A percentile compares a stretch with the other conserved stretches of the same genome.
Conservation (phyloP, 805 yeast species). For the Candida sanyiensis region DNA sequence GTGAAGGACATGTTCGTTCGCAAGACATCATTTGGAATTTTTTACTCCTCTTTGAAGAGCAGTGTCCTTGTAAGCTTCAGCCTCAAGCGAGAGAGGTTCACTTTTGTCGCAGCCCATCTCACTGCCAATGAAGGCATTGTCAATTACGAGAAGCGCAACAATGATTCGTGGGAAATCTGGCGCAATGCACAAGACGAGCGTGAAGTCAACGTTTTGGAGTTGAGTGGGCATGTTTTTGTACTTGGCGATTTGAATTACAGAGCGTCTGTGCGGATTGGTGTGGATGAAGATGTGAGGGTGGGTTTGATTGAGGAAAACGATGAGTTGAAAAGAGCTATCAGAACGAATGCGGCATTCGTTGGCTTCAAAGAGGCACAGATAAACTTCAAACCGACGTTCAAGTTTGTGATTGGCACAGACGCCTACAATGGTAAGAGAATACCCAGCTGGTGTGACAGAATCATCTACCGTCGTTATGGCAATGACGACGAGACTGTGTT, state of each 20-base stretch:
- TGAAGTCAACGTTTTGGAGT: conserved; percentile 41
- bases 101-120: conserved; percentile 68
- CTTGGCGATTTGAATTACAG: conserved; percentile 88
- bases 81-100: conserved; percentile 30
- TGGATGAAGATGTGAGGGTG: conserved; percentile 12
- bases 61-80: conserved; percentile 57
- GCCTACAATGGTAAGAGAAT: conserved; percentile 51
- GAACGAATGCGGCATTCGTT: conserved; percentile 41
- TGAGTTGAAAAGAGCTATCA: conserved; percentile 29
- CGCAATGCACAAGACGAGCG: conserved; percentile 50
- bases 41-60: conserved; percentile 67
- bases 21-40: conserved; percentile 46
- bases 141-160: conserved; percentile 39
- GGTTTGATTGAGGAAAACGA: conserved; percentile 29
- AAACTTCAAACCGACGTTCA: conserved; percentile 74
- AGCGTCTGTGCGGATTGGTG: conserved; percentile 27
- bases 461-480: conserved; percentile 49
- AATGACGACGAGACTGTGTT: conserved; percentile 25
- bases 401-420: conserved; percentile 45
- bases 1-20: conserved; percentile 27
- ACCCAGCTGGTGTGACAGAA: conserved; percentile 91
- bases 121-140: conserved; percentile 73
- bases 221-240: conserved; percentile 55
- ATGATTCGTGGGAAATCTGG: conserved; percentile 44
- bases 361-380: conserved; percentile 68